A percentile compares a stretch with the other conserved stretches of the same genome.
Evolutionary conservation across 2,329 filamentous ascomycete species (phyloP).

Genomic region (Talaromyces sp.): DNA sequence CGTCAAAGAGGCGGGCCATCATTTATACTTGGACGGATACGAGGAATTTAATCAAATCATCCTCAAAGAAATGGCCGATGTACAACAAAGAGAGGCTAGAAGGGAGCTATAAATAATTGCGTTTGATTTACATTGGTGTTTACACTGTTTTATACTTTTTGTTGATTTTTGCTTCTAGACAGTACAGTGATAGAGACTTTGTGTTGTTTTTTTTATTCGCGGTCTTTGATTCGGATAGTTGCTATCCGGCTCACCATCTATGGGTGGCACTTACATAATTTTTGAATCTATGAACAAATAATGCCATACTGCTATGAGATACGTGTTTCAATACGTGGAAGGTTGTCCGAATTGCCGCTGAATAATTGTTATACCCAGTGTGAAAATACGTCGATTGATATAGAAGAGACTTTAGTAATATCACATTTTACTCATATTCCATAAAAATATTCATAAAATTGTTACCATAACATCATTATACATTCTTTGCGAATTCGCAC

Average conservation of each 20-base stretch:
- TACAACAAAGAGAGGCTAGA: conserved; percentile 29
- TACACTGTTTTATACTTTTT: neutral
- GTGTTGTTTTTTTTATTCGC: neutral
- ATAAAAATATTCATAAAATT: neutral
- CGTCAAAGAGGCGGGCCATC: conserved; percentile 65
- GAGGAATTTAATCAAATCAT: conserved; percentile 65
- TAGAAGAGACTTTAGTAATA: no score
- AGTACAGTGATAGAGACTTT: neutral
- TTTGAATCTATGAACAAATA: neutral
- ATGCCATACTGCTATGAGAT: neutral
- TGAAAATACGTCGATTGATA: no score
- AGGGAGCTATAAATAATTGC: neutral
- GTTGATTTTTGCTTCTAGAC: neutral
- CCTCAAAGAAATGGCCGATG: conserved; percentile 60
- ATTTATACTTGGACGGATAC: conserved; percentile 65
- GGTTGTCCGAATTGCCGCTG: neutral
- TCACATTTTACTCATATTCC: neutral
- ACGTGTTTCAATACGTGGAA: neutral
- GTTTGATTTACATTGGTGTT: neutral
- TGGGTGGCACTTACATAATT: no score
- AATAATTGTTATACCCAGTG: neutral
- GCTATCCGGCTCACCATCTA: neutral
- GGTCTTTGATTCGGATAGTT: neutral
- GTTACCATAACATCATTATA: conserved; percentile 3
- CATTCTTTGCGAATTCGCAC: neutral